These are phyloP conservation scores for Galium porrigens DNA, from an alignment of 305 asterid genomes.

Conservation along the genomic window DNA sequence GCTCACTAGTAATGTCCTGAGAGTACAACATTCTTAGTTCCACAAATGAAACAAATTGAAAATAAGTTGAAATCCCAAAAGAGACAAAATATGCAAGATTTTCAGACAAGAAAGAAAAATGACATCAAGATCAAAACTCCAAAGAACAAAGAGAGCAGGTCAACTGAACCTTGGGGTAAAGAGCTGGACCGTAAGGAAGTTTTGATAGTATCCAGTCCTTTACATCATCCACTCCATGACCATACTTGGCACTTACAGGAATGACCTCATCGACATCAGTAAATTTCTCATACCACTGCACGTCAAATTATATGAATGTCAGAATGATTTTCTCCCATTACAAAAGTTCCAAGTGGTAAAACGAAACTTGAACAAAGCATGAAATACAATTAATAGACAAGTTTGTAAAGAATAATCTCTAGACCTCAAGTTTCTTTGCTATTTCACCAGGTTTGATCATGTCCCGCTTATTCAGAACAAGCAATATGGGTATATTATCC, in stretches of 20 bases:
- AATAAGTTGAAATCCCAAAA: neutral
- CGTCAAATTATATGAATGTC: slow-evolving; percentile 15
- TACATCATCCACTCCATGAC: slow-evolving; percentile 85
- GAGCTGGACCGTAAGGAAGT: slow-evolving; percentile 81
- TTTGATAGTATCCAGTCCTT: slow-evolving; percentile 92
- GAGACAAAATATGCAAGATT: no score
- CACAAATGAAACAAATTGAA: neutral
- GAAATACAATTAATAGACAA: neutral
- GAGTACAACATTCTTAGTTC: neutral
- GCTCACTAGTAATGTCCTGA: slow-evolving; percentile 93
- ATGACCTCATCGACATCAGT: slow-evolving; percentile 83
- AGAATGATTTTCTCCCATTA: slow-evolving; percentile 2
- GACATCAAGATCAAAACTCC: neutral
- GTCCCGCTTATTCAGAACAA: slow-evolving; percentile 87
- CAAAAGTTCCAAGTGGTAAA: neutral
- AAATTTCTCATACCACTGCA: slow-evolving; percentile 92
- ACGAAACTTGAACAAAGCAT: neutral
- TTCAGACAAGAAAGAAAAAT: neutral
- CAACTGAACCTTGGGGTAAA: slow-evolving; percentile 66
- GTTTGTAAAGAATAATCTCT: slow-evolving; percentile 2
- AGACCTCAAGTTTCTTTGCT: slow-evolving; percentile 80
- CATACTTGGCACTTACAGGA: slow-evolving; percentile 96
- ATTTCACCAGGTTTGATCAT: slow-evolving; percentile 95
- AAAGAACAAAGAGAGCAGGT: slow-evolving; percentile 1
- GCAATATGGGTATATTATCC: slow-evolving; percentile 52